Conservation (phyloP, 345 rosid genomes). For the Turnera subulata region DNA sequence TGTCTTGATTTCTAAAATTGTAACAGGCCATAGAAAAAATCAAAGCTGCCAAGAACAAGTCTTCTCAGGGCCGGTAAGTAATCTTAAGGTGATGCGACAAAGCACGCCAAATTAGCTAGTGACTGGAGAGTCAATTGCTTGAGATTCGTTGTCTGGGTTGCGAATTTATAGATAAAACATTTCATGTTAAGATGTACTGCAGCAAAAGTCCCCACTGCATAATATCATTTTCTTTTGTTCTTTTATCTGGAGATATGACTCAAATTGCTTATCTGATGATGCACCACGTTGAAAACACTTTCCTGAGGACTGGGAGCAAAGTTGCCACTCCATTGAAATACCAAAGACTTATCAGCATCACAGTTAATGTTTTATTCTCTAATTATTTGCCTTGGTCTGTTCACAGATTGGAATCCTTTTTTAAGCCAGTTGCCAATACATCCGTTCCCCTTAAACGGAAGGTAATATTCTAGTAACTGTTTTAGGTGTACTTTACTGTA, state of each 20-base stretch:
- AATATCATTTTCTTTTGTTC: too few relatives aligned
- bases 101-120: too few relatives aligned
- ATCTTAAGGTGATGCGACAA: background rate
- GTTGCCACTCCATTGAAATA: background rate
- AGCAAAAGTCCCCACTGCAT: too few relatives aligned
- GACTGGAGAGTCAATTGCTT: too few relatives aligned
- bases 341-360: background rate
- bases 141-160: too few relatives aligned
- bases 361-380: constrained; percentile 6
- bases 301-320: too few relatives aligned
- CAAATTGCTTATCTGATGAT: too few relatives aligned
- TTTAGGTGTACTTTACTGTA: constrained; percentile 5
- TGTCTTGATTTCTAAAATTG: constrained; percentile 11
- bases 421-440: constrained; percentile 60
- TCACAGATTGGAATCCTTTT: constrained; percentile 67
- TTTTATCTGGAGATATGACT: too few relatives aligned
- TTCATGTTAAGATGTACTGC: too few relatives aligned
- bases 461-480: constrained; percentile 39
- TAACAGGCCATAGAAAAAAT: constrained; percentile 79
- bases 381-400: constrained; percentile 5
- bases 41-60: constrained; percentile 86
- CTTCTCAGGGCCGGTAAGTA: constrained; percentile 88
- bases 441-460: constrained; percentile 60
- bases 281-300: too few relatives aligned
- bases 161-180: too few relatives aligned